These are phyloP conservation scores for Debaryomyces robertsiae DNA, from an alignment of 1,139 yeast species.

Conservation along the genomic window DNA sequence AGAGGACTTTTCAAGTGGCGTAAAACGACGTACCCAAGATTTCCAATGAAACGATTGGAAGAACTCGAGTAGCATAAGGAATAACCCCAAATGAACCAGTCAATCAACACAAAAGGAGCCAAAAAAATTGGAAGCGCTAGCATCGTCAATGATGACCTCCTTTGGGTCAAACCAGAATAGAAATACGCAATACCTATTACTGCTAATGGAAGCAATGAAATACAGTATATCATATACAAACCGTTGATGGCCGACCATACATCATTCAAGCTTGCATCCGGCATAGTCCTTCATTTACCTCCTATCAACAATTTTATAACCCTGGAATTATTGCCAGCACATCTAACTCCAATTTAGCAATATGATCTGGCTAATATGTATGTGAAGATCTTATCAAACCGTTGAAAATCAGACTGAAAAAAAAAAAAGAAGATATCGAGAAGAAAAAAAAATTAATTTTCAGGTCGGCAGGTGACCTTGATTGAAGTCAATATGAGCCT, in stretches of 20 bases:
- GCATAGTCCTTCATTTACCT: neutral
- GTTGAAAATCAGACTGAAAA: no score
- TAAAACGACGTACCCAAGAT: slow-evolving; percentile 45
- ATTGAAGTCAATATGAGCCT: no score
- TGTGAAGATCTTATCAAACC: no score
- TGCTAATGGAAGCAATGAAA: slow-evolving; percentile 35
- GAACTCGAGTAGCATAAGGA: slow-evolving; percentile 52
- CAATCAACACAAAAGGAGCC: slow-evolving; percentile 45
- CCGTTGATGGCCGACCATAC: slow-evolving; percentile 33
- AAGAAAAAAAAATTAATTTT: no score
- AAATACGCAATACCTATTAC: slow-evolving; percentile 51
- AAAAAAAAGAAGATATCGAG: neutral
- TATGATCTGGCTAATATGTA: no score
- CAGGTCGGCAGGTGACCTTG: slow-evolving; percentile 3
- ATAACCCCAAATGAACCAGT: slow-evolving; percentile 64
- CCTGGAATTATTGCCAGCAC: no score
- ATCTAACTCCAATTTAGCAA: no score
- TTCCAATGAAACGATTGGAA: slow-evolving; percentile 49
- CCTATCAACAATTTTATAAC: slow-evolving; percentile 1
- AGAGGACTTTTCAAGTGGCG: slow-evolving; percentile 32
- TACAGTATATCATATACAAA: slow-evolving; percentile 41
- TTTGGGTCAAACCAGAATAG: slow-evolving; percentile 60
- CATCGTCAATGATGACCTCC: slow-evolving; percentile 58
- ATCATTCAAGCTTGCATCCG: slow-evolving; percentile 10
- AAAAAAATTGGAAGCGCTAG: slow-evolving; percentile 51